A percentile compares a stretch with the other conserved stretches of the same genome.
Conservation (phyloP, 495 filamentous ascomycete genomes). For the Chaetomium tenue region DNA sequence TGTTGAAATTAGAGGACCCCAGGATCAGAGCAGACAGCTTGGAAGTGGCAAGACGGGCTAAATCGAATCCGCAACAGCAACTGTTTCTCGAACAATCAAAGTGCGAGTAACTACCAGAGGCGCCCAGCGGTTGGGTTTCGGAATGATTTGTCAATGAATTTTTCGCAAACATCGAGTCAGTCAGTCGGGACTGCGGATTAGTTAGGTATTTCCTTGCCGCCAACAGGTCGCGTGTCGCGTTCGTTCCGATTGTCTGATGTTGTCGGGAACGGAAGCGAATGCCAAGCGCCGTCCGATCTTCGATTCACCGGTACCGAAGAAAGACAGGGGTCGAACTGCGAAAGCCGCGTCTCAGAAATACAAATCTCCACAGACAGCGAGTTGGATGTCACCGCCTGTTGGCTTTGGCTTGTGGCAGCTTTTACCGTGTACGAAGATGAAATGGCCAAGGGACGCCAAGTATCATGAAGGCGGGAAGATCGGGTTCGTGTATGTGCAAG, state of each 20-base stretch:
- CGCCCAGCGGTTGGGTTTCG: neutral
- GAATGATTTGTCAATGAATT: neutral
- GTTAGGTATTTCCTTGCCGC: neutral
- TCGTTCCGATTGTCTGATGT: constrained; percentile 16
- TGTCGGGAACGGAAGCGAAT: neutral
- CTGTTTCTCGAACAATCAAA: neutral
- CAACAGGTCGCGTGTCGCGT: constrained; percentile 14
- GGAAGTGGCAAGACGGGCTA: neutral
- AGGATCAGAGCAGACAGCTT: neutral
- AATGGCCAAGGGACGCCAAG: no score
- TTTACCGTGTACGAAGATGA: no score
- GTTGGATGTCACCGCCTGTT: neutral
- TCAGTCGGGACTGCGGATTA: no score
- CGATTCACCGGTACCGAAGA: constrained; percentile 19
- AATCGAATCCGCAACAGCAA: neutral
- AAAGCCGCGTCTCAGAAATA: constrained; percentile 31
- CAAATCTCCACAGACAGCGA: constrained; percentile 15
- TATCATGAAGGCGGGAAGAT: neutral
- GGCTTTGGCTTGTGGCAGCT: no score
- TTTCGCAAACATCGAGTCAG: neutral
- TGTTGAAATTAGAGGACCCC: constrained; percentile 18
- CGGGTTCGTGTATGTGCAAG: neutral
- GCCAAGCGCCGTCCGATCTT: constrained; percentile 13
- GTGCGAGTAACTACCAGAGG: neutral
- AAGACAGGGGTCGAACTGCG: constrained; percentile 2